phyloP scores from a whole-genome alignment of 345 rosid species.

The Linum lewisii region DNA sequence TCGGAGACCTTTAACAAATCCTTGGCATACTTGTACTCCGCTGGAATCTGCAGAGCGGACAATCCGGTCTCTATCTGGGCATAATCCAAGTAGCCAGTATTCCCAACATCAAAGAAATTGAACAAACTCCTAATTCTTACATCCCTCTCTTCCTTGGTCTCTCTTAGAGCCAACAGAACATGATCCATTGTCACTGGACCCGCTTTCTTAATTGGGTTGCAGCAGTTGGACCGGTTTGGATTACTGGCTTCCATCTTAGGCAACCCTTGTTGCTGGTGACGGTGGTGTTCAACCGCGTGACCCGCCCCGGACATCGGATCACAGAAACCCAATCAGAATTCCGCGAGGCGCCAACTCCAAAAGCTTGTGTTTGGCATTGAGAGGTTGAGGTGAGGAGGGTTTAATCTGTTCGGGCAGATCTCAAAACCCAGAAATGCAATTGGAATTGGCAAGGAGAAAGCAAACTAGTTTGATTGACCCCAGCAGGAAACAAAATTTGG shows the following conservation, averaged over 20 bases:
- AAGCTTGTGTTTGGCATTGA: background rate
- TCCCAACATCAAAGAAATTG: slow-evolving; percentile 54
- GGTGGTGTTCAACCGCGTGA: slow-evolving; percentile 21
- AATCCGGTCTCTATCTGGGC: slow-evolving; percentile 83
- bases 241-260: slow-evolving; percentile 30
- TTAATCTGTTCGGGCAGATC: background rate
- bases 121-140: slow-evolving; percentile 55
- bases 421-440: background rate
- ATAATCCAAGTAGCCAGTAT: slow-evolving; percentile 59
- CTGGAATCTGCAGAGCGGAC: slow-evolving; percentile 66
- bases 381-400: background rate
- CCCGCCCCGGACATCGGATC: slow-evolving; percentile 17
- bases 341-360: background rate
- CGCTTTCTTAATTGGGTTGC: slow-evolving; percentile 37
- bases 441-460: background rate
- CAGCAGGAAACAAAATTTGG: background rate
- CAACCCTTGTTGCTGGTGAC: slow-evolving; percentile 2
- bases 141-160: slow-evolving; percentile 83
- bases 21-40: slow-evolving; percentile 65
- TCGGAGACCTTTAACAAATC: slow-evolving; percentile 74
- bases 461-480: background rate
- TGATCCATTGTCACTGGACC: slow-evolving; percentile 66
- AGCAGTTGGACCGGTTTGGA: slow-evolving; percentile 23
- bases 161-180: slow-evolving; percentile 60
- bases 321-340: background rate